Base-by-base conservation (phyloP, 2,329 filamentous ascomycete genomes). In the Pseudopyrenochaeta lycopersici region DNA sequence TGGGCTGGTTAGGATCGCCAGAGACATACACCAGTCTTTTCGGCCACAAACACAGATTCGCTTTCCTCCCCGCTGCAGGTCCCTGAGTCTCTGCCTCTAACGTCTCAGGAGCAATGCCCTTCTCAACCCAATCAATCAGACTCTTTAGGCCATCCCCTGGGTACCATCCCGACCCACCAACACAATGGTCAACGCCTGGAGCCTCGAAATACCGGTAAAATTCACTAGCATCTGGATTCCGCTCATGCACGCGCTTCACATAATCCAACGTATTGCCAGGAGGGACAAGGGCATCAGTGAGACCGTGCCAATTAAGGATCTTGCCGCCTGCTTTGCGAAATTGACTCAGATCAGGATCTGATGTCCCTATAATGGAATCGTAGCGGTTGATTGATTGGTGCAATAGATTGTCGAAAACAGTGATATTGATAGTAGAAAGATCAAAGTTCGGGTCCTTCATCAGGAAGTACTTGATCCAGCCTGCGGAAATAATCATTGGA, bases 161-260 rank as follows among this genome's bases (percentile, higher is more conserved):
- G 32, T 58, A 49, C 47, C 60, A 55, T 1, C 71, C 69, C 1
- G 36, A 12, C 2, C 68, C 68, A 15, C 58, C 48, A 1, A 48
- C 56, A 47, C 69, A 72, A 46, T 73, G 71, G 20, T 53, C 57
- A 1, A 72, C 63, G 1, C 69, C 70, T 11, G 70, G 72, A 11
- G 70, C 72, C 14, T 70, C 56, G 32, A 75, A 74, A n/a, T 71
- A 49, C 1, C 69, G 63, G 45, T 62, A 69, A 44, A 60, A 72
- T 5, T 72, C 62, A 18, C 44, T 39, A 9, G 54, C 45, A 6
- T 58, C 42, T 1, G 51, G 7, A 36, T 69, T 54, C 2, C 41
- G 43, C 29, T 64, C 54, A 9, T 49, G 15, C 0, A 70, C 58
- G 2, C 49, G 29, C 39, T 60, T 45, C 3, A 52, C 38, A 32